Percentiles rank a stretch among this genome's conserved stretches.
Conservation (phyloP, 1,284 basidiomycete genomes). For the Ganoderma resinaceum region DNA sequence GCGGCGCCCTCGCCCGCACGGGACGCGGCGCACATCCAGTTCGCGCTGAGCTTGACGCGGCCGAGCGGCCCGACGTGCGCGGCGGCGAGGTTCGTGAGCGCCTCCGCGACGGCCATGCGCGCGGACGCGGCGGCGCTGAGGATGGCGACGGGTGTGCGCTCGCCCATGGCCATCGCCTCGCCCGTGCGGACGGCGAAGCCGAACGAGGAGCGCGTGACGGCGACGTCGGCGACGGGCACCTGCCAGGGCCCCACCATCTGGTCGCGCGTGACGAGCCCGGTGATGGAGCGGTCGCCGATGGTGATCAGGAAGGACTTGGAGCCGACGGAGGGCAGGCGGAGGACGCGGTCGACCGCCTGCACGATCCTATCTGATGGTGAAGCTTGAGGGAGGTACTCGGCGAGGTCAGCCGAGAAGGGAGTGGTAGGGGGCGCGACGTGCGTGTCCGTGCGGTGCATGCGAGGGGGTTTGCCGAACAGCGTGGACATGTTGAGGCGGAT, state of each 20-base stretch:
- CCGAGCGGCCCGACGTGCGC: slow-evolving; percentile 77
- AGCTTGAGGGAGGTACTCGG: slow-evolving; percentile 64
- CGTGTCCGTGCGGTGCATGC: slow-evolving; percentile 84
- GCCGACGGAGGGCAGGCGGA: slow-evolving; percentile 91
- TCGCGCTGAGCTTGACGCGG: slow-evolving; percentile 93
- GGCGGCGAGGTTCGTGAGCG: slow-evolving; percentile 92
- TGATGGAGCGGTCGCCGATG: slow-evolving; percentile 95
- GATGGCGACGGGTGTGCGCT: slow-evolving; percentile 93
- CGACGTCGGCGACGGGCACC: slow-evolving; percentile 97
- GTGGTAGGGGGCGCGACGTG: slow-evolving; percentile 57
- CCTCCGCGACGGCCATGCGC: slow-evolving; percentile 95
- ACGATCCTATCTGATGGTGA: slow-evolving; percentile 54
- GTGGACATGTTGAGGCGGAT: slow-evolving; percentile 95
- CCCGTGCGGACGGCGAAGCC: slow-evolving; percentile 87
- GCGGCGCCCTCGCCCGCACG: slow-evolving; percentile 91
- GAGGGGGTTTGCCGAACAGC: slow-evolving; percentile 96
- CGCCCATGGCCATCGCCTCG: slow-evolving; percentile 98
- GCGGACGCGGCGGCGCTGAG: slow-evolving; percentile 90
- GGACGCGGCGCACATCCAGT: slow-evolving; percentile 99
- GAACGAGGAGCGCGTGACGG: slow-evolving; percentile 94
- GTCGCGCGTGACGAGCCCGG: slow-evolving; percentile 94
- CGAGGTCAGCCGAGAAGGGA: slow-evolving; percentile 79
- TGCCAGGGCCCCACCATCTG: slow-evolving; percentile 99
- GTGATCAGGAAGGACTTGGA: slow-evolving; percentile 99
- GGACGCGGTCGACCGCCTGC: slow-evolving; percentile 80